Percentiles rank a stretch among this genome's conserved stretches.
Conservation (phyloP, 2,329 filamentous ascomycete genomes). For the Hypoxylon sp. region DNA sequence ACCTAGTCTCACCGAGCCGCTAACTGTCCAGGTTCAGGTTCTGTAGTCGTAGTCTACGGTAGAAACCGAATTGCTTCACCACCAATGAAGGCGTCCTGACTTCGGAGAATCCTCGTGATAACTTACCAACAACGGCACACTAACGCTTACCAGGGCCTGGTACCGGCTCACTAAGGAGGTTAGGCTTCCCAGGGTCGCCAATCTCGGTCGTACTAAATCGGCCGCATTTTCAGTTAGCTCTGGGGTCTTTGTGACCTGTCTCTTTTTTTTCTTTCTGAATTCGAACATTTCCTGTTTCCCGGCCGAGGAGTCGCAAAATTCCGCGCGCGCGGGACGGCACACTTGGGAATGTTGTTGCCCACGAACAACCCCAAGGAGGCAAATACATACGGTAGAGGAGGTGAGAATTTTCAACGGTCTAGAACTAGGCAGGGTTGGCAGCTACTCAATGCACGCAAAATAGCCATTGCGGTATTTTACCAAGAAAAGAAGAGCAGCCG, state of each 20-base stretch:
- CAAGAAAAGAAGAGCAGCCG: constrained; percentile 26
- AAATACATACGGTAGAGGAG: neutral
- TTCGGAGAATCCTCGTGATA: constrained; percentile 32
- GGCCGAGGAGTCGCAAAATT: constrained; percentile 26
- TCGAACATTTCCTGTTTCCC: constrained; percentile 10
- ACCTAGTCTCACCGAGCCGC: constrained; percentile 28
- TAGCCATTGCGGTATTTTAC: constrained; percentile 47
- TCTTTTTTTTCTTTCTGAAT: constrained; percentile 25
- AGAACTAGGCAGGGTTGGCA: constrained; percentile 39
- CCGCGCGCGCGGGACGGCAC: constrained; percentile 29
- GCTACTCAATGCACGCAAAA: constrained; percentile 42
- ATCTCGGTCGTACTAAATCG: constrained; percentile 47
- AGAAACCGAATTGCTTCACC: constrained; percentile 30
- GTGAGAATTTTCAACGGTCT: constrained; percentile 32
- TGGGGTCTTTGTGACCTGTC: constrained; percentile 8
- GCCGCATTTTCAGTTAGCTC: constrained; percentile 22
- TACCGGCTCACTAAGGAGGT: constrained; percentile 30
- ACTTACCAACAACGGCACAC: constrained; percentile 32
- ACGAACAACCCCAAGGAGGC: constrained; percentile 7
- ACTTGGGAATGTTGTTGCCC: constrained; percentile 22
- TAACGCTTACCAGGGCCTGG: constrained; percentile 33
- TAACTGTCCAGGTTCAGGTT: constrained; percentile 9
- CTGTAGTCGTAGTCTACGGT: neutral
- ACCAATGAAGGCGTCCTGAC: constrained; percentile 24
- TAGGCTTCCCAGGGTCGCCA: constrained; percentile 29